These are phyloP conservation scores for Scenedesmus sp. DNA, from an alignment of 163 green algal species.

Conservation along the genomic window DNA sequence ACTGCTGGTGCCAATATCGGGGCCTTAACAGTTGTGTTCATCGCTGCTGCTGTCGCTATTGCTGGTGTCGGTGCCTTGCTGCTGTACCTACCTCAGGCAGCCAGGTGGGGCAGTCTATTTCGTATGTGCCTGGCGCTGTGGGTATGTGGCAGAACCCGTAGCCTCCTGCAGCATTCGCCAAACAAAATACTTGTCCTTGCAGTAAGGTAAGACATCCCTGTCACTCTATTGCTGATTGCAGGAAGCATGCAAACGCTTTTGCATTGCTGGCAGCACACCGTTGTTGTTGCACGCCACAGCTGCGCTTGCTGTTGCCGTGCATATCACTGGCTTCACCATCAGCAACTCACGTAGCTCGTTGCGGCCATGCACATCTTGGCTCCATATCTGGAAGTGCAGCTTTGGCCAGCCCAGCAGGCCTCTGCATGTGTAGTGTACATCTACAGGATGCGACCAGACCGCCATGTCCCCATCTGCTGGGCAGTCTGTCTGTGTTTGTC, in stretches of 20 bases:
- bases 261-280: neutral
- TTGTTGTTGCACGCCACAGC: neutral
- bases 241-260: neutral
- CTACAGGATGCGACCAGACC: constrained; percentile 83
- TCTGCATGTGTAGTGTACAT: constrained; percentile 81
- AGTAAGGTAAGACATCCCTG: neutral
- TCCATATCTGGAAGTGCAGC: constrained; percentile 88
- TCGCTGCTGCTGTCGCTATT: neutral
- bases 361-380: constrained; percentile 66
- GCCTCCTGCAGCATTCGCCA: constrained; percentile 63
- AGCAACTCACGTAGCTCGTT: constrained; percentile 71
- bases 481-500: constrained; percentile 80
- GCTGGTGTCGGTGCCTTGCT: neutral
- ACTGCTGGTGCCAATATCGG: neutral
- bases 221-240: neutral
- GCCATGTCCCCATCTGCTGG: constrained; percentile 68
- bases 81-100: constrained; percentile 71
- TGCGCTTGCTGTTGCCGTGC: neutral
- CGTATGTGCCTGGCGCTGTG: constrained; percentile 75
- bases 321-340: neutral
- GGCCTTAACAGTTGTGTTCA: neutral
- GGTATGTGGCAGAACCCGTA: constrained; percentile 89
- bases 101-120: constrained; percentile 83
- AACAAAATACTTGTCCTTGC: neutral
- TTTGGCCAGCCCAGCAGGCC: constrained; percentile 85